Evolutionary conservation across 106 monocot species (phyloP).

Genomic region (Narthecium ossifragum): DNA sequence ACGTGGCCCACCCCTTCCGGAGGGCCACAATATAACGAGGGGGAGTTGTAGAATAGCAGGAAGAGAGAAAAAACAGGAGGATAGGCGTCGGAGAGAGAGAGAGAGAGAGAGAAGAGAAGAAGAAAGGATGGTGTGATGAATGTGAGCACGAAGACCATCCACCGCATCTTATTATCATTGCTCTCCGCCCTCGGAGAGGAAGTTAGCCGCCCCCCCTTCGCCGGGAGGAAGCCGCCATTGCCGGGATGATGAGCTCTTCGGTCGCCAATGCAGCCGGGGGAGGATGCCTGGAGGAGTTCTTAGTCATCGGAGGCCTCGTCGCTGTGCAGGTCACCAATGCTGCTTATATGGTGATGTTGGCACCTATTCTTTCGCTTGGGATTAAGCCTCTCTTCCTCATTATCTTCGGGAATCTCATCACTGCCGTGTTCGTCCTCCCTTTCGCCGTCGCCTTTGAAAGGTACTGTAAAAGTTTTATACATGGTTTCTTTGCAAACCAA

Average conservation of each 20-base stretch:
- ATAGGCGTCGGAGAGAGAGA: not conserved
- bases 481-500: not conserved
- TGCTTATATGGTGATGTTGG: constrained; percentile 37
- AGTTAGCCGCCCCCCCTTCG: not conserved
- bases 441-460: constrained; percentile 47
- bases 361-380: constrained; percentile 36
- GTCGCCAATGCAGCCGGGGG: not conserved
- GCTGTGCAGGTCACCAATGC: constrained; percentile 37
- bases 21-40: not conserved
- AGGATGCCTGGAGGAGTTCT: constrained; percentile 21
- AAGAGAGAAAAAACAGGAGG: not conserved
- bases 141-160: constrained; percentile 6
- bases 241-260: not conserved
- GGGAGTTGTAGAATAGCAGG: no score
- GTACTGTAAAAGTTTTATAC: no score
- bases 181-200: constrained; percentile 7
- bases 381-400: constrained; percentile 50
- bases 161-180: constrained; percentile 1
- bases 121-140: not conserved
- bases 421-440: constrained; percentile 40
- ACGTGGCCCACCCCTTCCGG: not conserved
- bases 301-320: constrained; percentile 37
- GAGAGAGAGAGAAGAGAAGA: not conserved
- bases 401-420: constrained; percentile 31
- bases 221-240: not conserved